Conservation (phyloP, 805 yeast species). For the Suhomyces canberraensis region DNA sequence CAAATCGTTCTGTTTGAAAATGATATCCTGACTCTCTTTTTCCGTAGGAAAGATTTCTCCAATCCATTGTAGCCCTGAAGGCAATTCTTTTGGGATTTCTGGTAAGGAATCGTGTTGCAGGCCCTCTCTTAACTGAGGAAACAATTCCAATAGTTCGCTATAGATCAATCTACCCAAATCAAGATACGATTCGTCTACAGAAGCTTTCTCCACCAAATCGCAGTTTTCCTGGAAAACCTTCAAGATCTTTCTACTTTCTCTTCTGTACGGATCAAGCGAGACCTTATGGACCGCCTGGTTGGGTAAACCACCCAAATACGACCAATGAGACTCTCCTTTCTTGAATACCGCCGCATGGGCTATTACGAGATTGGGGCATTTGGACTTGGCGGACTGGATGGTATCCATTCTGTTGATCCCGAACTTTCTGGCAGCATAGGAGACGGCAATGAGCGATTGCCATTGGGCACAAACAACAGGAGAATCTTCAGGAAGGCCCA, state of each 20-base stretch:
- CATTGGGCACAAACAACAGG: constrained; percentile 96
- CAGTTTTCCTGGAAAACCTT: constrained; percentile 59
- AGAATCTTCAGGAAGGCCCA: constrained; percentile 59
- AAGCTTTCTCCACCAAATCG: constrained; percentile 81
- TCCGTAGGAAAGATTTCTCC: constrained; percentile 19
- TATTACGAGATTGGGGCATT: constrained; percentile 72
- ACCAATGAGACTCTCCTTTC: constrained; percentile 84
- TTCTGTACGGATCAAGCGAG: constrained; percentile 83
- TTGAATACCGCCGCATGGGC: constrained; percentile 94
- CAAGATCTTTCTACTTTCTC: constrained; percentile 80
- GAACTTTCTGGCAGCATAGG: constrained; percentile 81
- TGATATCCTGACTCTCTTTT: background rate
- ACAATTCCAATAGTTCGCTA: constrained; percentile 34
- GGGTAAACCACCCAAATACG: constrained; percentile 60
- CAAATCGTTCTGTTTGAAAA: background rate
- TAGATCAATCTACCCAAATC: constrained; percentile 74
- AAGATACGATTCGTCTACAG: constrained; percentile 89
- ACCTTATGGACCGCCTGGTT: constrained; percentile 71
- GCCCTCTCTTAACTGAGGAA: constrained; percentile 42
- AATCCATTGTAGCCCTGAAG: constrained; percentile 27
- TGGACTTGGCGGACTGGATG: constrained; percentile 59
- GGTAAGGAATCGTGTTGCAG: constrained; percentile 37
- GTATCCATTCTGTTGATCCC: constrained; percentile 81
- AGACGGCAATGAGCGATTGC: constrained; percentile 85
- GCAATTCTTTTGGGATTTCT: constrained; percentile 37